Base-by-base conservation (phyloP, 495 filamentous ascomycete species). In the Sporormia fimetaria region DNA sequence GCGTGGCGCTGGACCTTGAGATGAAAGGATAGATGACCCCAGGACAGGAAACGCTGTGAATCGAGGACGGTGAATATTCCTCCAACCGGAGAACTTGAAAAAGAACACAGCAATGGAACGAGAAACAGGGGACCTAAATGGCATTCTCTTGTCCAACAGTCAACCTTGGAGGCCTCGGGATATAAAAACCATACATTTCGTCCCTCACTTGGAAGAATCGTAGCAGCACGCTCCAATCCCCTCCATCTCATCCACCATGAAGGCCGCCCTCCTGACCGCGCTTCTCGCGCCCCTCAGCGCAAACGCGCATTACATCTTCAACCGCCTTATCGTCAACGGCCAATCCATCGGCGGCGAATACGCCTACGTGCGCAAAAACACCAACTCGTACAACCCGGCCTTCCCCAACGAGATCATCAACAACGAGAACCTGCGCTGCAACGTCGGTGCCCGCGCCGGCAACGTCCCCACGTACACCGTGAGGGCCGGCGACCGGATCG, bases 321-420 rank as follows among this genome's bases (percentile, higher is more conserved):
- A 49, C 39, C 36, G 35, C n/a, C 47, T 55, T 12, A 51, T 51
- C 27, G 47, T 55, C 34, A 55, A 55, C 25, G 52, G 52, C 23
- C 25, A 45, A 11, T 34, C 37, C 27, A 43, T 51, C 21, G 47
- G 52, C 24, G 47, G 47, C 27, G 52, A 55, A 32, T 55, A 51
- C 23, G 41, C 41, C 25, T 55, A 55, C 42, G 37, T 39, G 3
- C 47, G 52, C 42, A 46, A 55, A 31, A 51, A 55, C 47, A 32
- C 14, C 26, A 51, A 55, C 37, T 37, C 37, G 0, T 51, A 55
- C 42, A 51, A 42, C 25, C 47, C 52, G 3, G 23, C 42, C 21
- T 39, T 43, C 35, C 34, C 42, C 17, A 33, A 14, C 39, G 47
- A 55, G 24, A 23, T 51, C 8, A 42, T 55, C 40, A 46, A 36